Evolutionary conservation across 305 asterid species (phyloP).

Genomic region (Caryopteris hybrid): DNA sequence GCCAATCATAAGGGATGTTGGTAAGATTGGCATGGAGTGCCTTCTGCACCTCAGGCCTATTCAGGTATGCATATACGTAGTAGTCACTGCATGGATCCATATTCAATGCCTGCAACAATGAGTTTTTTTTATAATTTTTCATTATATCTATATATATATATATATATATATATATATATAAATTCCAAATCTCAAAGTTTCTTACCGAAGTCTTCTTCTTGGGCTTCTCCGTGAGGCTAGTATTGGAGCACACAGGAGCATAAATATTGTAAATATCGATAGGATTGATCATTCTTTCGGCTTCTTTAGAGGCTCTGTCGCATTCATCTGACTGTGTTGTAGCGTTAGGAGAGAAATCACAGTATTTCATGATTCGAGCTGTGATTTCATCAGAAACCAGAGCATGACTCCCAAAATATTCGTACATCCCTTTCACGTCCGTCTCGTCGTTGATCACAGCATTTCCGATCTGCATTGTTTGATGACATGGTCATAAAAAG

Average conservation of each 20-base stretch:
- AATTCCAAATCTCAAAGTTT: not conserved
- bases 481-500: too few species aligned
- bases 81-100: slow-evolving; percentile 63
- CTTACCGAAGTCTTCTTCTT: slow-evolving; percentile 33
- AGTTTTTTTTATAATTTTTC: too few species aligned
- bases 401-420: slow-evolving; percentile 54
- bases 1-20: slow-evolving; percentile 52
- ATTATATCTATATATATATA: too few species aligned
- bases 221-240: slow-evolving; percentile 34
- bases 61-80: slow-evolving; percentile 57
- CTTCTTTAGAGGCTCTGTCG: slow-evolving; percentile 24
- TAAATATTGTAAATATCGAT: slow-evolving; percentile 51
- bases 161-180: too few species aligned
- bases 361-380: slow-evolving; percentile 24
- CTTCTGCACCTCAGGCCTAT: slow-evolving; percentile 59
- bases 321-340: slow-evolving; percentile 33
- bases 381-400: slow-evolving; percentile 42
- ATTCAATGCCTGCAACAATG: slow-evolving; percentile 29
- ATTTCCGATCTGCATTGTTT: slow-evolving; percentile 50
- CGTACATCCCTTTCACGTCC: slow-evolving; percentile 51
- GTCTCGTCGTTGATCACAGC: slow-evolving; percentile 60
- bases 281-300: not conserved
- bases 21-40: slow-evolving; percentile 82
- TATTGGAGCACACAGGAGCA: slow-evolving; percentile 41
- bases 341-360: slow-evolving; percentile 38